A percentile compares a stretch with the other conserved stretches of the same genome.
Evolutionary conservation across 257 asterid genomes (phyloP).

Genomic region (Hygrophila difformis): DNA sequence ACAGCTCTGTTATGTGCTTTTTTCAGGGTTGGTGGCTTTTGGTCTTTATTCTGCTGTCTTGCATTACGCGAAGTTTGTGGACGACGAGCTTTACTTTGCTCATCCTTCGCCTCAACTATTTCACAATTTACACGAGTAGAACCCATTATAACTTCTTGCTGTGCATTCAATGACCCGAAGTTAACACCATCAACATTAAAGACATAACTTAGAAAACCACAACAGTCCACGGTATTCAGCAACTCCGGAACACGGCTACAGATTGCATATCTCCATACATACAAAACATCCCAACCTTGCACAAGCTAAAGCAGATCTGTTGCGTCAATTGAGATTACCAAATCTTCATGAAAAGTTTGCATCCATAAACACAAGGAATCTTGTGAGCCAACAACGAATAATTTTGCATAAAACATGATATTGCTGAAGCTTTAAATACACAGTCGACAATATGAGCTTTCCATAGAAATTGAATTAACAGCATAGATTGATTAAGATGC

Average conservation of each 20-base stretch:
- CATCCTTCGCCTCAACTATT: slow-evolving; percentile 61
- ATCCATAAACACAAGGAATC: slow-evolving; percentile 10
- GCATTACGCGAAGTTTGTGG: slow-evolving; percentile 16
- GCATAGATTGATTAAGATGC: too few relatives aligned
- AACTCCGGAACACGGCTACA: neutral
- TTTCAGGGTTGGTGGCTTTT: slow-evolving; percentile 21
- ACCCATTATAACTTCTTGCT: slow-evolving; percentile 35
- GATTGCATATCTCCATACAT: neutral
- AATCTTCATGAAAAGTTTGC: slow-evolving; percentile 19
- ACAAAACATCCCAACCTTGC: slow-evolving; percentile 1
- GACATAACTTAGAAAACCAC: slow-evolving; percentile 6
- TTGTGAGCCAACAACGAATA: slow-evolving; percentile 2
- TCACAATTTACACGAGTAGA: slow-evolving; percentile 51
- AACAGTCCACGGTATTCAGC: neutral
- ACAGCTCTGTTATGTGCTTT: slow-evolving; percentile 20
- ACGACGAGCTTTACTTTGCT: slow-evolving; percentile 17
- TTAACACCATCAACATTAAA: slow-evolving; percentile 5
- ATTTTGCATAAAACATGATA: slow-evolving; percentile 1
- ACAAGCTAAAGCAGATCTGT: slow-evolving; percentile 14
- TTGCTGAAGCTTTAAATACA: neutral
- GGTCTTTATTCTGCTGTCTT: slow-evolving; percentile 20
- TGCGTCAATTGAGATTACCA: slow-evolving; percentile 7
- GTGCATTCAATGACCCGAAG: slow-evolving; percentile 10
- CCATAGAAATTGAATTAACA: neutral
- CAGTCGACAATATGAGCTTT: neutral